These are phyloP conservation scores for Dentipellis fragilis DNA, from an alignment of 768 basidiomycete species.

Conservation along the genomic window DNA sequence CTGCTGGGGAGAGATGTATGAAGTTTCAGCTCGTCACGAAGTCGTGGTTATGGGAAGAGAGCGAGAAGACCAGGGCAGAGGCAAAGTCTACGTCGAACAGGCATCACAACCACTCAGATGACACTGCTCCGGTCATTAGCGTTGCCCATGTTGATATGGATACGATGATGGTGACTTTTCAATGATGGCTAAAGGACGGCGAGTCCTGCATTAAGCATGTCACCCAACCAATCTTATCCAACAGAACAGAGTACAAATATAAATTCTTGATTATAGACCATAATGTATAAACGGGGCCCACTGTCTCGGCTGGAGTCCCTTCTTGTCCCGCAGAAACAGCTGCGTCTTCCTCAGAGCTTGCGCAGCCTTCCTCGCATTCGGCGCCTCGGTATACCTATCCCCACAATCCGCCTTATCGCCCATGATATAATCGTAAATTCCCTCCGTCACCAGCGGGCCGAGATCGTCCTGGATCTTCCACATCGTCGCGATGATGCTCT, in stretches of 20 bases:
- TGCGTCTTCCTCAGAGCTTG: neutral
- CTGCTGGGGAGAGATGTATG: no score
- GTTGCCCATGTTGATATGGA: no score
- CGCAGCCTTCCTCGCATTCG: neutral
- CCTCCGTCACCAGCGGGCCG: neutral
- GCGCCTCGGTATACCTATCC: neutral
- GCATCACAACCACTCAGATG: no score
- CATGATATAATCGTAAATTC: neutral
- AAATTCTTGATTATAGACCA: neutral
- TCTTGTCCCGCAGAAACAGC: neutral
- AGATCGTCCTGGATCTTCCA: slow-evolving; percentile 6
- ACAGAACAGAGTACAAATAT: no score
- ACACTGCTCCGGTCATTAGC: no score
- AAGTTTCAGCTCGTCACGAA: no score
- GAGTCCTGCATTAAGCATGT: no score
- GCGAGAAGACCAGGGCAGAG: no score
- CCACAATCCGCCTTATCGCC: neutral
- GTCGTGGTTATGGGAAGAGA: no score
- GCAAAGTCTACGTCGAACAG: no score
- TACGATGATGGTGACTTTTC: no score
- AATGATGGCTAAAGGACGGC: no score
- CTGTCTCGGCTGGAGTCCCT: neutral
- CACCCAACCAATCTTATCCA: neutral
- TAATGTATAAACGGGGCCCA: neutral
- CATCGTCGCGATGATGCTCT: slow-evolving; percentile 5